A percentile compares a stretch with the other conserved stretches of the same genome.
These are phyloP conservation scores for Ophiostoma quercus DNA, from an alignment of 2,329 filamentous ascomycete species.

Conservation along the genomic window DNA sequence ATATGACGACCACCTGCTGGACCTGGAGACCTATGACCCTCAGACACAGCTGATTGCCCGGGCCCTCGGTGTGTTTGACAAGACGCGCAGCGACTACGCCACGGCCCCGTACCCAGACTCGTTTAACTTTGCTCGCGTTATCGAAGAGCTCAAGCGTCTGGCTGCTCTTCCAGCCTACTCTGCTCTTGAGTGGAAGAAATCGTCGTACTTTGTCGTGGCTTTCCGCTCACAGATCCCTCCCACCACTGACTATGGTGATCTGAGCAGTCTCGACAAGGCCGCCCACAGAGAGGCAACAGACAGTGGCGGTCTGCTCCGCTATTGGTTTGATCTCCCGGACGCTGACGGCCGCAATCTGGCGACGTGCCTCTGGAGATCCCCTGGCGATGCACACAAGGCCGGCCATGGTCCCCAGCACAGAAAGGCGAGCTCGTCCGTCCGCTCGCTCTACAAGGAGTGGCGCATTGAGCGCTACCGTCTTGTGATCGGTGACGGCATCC, in stretches of 20 bases:
- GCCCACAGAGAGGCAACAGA: conserved; percentile 75
- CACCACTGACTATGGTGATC: conserved; percentile 59
- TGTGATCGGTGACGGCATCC: conserved; percentile 59
- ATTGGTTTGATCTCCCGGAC: conserved; percentile 82
- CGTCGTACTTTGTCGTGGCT: conserved; percentile 74
- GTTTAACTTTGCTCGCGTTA: conserved; percentile 69
- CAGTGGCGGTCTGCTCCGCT: conserved; percentile 77
- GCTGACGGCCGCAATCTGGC: conserved; percentile 69
- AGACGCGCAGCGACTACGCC: conserved; percentile 66
- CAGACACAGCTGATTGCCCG: conserved; percentile 66
- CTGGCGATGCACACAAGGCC: conserved; percentile 54
- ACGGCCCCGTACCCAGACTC: conserved; percentile 65
- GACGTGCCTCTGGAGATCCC: conserved; percentile 65
- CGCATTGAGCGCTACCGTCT: conserved; percentile 65
- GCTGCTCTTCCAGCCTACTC: conserved; percentile 40
- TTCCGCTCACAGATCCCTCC: conserved; percentile 71
- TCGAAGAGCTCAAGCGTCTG: conserved; percentile 54
- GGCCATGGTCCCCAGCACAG: conserved; percentile 55
- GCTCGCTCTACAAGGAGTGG: conserved; percentile 61
- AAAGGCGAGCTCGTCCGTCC: conserved; percentile 61
- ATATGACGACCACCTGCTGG: conserved; percentile 68
- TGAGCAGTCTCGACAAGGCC: conserved; percentile 69
- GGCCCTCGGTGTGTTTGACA: conserved; percentile 60
- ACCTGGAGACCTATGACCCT: conserved; percentile 60
- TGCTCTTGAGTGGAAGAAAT: conserved; percentile 49